phyloP scores from a whole-genome alignment of 2,329 filamentous ascomycete species.

The Penicillium sp. region DNA sequence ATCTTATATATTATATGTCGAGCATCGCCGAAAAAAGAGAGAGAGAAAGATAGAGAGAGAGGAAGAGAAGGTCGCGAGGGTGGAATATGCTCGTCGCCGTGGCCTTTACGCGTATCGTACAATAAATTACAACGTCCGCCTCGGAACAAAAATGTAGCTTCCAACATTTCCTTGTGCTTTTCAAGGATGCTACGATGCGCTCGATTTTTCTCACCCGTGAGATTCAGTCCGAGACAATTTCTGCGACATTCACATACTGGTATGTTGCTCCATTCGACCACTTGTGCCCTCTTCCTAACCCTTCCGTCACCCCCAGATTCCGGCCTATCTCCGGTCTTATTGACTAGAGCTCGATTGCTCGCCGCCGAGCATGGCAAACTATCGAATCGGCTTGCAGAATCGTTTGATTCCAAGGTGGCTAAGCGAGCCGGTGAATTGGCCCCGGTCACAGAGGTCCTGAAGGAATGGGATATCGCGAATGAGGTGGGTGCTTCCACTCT shows the following conservation, averaged over 20 bases:
- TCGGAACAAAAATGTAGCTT: neutral
- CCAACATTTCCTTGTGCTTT: neutral
- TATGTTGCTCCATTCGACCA: slow-evolving; percentile 14
- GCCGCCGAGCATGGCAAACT: slow-evolving; percentile 53
- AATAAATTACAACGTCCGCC: slow-evolving; percentile 11
- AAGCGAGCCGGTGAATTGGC: slow-evolving; percentile 56
- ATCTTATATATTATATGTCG: slow-evolving; percentile 26
- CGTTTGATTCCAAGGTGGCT: slow-evolving; percentile 53
- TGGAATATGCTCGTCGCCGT: slow-evolving; percentile 20
- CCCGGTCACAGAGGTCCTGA: slow-evolving; percentile 48
- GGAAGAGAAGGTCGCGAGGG: slow-evolving; percentile 1
- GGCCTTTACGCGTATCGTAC: slow-evolving; percentile 35
- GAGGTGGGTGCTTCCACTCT: slow-evolving; percentile 41
- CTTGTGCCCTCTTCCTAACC: slow-evolving; percentile 16
- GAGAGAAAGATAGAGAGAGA: neutral
- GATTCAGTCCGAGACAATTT: slow-evolving; percentile 26
- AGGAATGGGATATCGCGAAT: slow-evolving; percentile 55
- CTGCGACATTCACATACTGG: slow-evolving; percentile 29
- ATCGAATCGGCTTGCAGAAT: slow-evolving; percentile 47
- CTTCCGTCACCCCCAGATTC: slow-evolving; percentile 14
- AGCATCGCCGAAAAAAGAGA: neutral
- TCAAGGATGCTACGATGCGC: slow-evolving; percentile 39
- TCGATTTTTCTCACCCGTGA: slow-evolving; percentile 41
- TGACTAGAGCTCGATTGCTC: slow-evolving; percentile 52
- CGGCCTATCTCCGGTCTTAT: slow-evolving; percentile 50